These are phyloP conservation scores for Mucor lusitanicus DNA, from an alignment of 371 early-diverging fungal species.

Conservation along the genomic window DNA sequence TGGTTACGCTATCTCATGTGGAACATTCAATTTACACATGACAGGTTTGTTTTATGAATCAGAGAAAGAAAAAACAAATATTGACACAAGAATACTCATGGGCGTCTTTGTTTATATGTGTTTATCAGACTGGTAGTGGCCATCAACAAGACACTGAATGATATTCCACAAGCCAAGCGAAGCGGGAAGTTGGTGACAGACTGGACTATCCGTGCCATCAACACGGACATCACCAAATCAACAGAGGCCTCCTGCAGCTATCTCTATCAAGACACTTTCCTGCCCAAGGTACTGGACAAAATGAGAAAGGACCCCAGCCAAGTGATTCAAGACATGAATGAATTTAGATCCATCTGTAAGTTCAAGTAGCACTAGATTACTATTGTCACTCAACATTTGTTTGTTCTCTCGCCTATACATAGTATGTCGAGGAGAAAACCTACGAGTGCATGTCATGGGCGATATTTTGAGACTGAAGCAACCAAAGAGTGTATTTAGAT, in stretches of 20 bases:
- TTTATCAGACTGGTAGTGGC: constrained; percentile 41
- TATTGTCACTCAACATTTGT: background rate
- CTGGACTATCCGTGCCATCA: constrained; percentile 37
- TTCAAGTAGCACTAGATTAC: background rate
- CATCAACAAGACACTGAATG: constrained; percentile 50
- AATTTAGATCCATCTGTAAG: constrained; percentile 52
- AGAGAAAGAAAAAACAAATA: background rate
- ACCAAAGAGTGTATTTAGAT: constrained; percentile 43
- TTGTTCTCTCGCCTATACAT: background rate
- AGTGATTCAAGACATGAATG: constrained; percentile 41
- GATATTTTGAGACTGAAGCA: constrained; percentile 46
- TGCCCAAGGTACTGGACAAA: constrained; percentile 42
- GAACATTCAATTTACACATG: constrained; percentile 49
- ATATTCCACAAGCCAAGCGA: constrained; percentile 55
- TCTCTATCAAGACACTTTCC: constrained; percentile 46
- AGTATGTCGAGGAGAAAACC: constrained; percentile 51
- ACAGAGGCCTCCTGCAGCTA: constrained; percentile 43
- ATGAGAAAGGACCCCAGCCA: constrained; percentile 37
- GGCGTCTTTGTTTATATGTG: background rate
- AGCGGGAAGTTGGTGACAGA: constrained; percentile 49
- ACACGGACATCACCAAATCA: constrained; percentile 43
- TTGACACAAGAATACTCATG: background rate
- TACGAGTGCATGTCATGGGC: constrained; percentile 56
- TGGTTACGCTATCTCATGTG: constrained; percentile 52
- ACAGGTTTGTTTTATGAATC: constrained; percentile 25